Percentiles rank a stretch among this genome's conserved stretches.
These are phyloP conservation scores for Rhizopogon salebrosus DNA, from an alignment of 768 basidiomycete genomes.

Conservation along the genomic window DNA sequence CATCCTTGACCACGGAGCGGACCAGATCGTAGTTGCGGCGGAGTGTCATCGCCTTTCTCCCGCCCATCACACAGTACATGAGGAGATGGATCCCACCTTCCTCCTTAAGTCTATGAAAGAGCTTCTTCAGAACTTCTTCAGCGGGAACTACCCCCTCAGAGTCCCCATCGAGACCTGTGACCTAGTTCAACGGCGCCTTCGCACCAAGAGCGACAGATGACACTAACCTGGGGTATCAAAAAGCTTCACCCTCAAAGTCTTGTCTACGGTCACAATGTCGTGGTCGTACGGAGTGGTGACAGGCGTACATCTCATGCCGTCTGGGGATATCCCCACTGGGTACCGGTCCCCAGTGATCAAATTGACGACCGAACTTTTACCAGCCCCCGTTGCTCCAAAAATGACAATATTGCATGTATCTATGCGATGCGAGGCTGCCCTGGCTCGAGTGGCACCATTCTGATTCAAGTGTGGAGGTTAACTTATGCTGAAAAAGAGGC, in stretches of 20 bases:
- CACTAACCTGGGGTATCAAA: neutral
- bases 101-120: neutral
- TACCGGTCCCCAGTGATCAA: constrained; percentile 19
- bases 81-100: constrained; percentile 15
- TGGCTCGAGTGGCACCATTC: too few species aligned
- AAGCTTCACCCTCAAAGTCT: neutral
- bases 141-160: neutral
- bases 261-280: neutral
- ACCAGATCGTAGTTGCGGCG: constrained; percentile 36
- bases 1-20: constrained; percentile 32
- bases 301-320: constrained; percentile 1
- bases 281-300: neutral
- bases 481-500: neutral
- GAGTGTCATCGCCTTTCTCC: constrained; percentile 28
- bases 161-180: neutral
- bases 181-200: neutral
- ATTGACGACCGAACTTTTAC: constrained; percentile 29
- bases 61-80: constrained; percentile 34
- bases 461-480: neutral
- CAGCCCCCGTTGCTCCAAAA: constrained; percentile 22
- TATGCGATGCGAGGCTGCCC: neutral
- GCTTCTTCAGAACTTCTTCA: neutral
- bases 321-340: constrained; percentile 16
- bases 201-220: neutral
- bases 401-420: constrained; percentile 20